phyloP scores from a whole-genome alignment of 257 asterid species.

The Marsdenia floribunda region DNA sequence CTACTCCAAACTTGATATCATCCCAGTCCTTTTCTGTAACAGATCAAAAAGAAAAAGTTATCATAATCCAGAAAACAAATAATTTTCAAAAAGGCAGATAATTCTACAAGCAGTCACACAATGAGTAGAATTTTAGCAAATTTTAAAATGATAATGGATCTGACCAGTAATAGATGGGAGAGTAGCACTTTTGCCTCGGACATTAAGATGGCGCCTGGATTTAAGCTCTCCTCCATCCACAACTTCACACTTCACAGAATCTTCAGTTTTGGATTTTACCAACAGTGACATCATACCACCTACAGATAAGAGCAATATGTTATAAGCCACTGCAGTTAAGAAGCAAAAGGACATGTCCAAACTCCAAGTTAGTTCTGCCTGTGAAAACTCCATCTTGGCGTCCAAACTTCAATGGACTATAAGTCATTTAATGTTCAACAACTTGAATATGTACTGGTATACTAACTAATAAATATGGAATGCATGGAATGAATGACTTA shows the following conservation, averaged over 20 bases:
- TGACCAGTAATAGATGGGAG: conserved; percentile 94
- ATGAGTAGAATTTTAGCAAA: neutral
- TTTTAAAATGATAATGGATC: conserved; percentile 18
- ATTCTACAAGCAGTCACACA: neutral
- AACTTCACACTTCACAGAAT: conserved; percentile 87
- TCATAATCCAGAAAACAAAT: conserved; percentile 16
- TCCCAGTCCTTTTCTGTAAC: conserved; percentile 95
- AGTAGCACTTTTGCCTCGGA: conserved; percentile 94
- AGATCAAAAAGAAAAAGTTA: conserved; percentile 24
- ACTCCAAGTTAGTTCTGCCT: neutral
- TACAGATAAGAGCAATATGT: conserved; percentile 29
- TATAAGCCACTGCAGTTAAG: neutral
- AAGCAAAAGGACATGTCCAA: neutral
- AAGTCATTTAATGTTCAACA: neutral
- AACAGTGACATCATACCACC: conserved; percentile 96
- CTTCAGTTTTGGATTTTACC: conserved; percentile 74
- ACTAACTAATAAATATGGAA: neutral
- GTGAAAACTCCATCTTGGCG: neutral
- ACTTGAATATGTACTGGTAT: neutral
- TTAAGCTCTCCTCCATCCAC: conserved; percentile 96
- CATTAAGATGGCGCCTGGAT: conserved; percentile 94
- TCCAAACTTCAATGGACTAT: neutral
- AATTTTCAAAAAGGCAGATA: neutral
- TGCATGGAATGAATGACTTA: neutral
- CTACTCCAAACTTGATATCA: conserved; percentile 95